Percentiles rank a stretch among this genome's conserved stretches.
phyloP scores from a whole-genome alignment of 73 alveolate species.

The Effrenium voratum region DNA sequence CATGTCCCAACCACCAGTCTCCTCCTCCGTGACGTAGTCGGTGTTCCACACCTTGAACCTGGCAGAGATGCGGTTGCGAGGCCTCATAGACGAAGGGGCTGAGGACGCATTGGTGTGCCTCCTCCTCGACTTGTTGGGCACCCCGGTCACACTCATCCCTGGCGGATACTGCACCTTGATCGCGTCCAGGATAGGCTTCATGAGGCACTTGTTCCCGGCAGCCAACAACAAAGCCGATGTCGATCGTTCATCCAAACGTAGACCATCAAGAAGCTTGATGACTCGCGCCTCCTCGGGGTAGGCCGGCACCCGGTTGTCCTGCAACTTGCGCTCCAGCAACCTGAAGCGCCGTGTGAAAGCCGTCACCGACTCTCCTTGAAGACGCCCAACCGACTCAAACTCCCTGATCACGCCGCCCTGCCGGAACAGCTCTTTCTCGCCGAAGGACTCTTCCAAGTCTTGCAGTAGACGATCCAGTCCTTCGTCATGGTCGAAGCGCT shows the following conservation, averaged over 20 bases:
- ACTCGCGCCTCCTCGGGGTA: conserved; percentile 38
- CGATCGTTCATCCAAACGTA: background rate
- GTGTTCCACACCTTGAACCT: background rate
- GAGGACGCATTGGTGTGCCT: no score
- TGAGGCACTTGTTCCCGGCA: conserved; percentile 3
- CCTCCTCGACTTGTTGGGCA: no score
- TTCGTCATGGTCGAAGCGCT: background rate
- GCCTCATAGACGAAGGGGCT: no score
- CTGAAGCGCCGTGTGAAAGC: conserved; percentile 19
- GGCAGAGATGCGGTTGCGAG: no score
- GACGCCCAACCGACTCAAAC: background rate
- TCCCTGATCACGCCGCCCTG: conserved; percentile 30
- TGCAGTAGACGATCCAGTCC: background rate
- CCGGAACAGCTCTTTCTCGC: conserved; percentile 21
- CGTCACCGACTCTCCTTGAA: background rate
- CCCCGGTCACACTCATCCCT: background rate
- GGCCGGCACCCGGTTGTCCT: background rate
- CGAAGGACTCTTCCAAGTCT: conserved; percentile 38
- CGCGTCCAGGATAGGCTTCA: background rate
- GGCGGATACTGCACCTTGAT: background rate
- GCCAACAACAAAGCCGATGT: background rate
- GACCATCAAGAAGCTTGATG: conserved; percentile 21
- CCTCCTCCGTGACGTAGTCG: background rate
- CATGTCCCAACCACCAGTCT: background rate
- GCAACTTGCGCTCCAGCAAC: background rate